Evolutionary conservation across 2,329 filamentous ascomycete species (phyloP).

Genomic region (Ophioceras dolichostomum): DNA sequence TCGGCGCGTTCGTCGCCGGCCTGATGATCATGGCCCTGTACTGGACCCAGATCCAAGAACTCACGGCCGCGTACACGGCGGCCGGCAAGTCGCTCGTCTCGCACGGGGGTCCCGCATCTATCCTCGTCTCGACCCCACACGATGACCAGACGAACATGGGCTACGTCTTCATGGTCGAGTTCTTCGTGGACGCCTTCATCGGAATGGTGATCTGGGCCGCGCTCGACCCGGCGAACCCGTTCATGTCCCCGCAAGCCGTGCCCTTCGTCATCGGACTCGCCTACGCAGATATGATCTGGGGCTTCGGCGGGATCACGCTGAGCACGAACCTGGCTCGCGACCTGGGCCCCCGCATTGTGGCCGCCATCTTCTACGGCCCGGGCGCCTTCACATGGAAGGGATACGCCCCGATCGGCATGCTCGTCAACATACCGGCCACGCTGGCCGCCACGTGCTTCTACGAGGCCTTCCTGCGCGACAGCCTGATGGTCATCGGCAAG

Average conservation of each 20-base stretch:
- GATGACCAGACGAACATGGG: slow-evolving; percentile 37
- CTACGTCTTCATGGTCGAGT: slow-evolving; percentile 45
- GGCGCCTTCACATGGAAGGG: slow-evolving; percentile 9
- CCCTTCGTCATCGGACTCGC: slow-evolving; percentile 44
- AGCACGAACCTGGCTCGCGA: slow-evolving; percentile 46
- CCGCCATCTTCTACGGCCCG: slow-evolving; percentile 35
- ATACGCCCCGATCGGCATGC: slow-evolving; percentile 32
- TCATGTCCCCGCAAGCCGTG: slow-evolving; percentile 31
- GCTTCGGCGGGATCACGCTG: slow-evolving; percentile 41
- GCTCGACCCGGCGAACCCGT: slow-evolving; percentile 46
- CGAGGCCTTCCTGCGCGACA: slow-evolving; percentile 41
- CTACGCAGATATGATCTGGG: slow-evolving; percentile 42
- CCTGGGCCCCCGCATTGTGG: slow-evolving; percentile 45
- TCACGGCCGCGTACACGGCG: slow-evolving; percentile 15
- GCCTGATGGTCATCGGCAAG: slow-evolving; percentile 33
- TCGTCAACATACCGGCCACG: slow-evolving; percentile 45
- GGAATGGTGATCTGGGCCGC: slow-evolving; percentile 44
- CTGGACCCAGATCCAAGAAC: slow-evolving; percentile 28
- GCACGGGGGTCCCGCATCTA: slow-evolving; percentile 35
- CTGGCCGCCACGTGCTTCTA: slow-evolving; percentile 41
- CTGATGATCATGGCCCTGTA: slow-evolving; percentile 44
- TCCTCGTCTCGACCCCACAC: slow-evolving; percentile 41
- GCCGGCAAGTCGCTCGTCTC: slow-evolving; percentile 19
- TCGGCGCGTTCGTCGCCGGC: slow-evolving; percentile 42
- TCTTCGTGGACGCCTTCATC: slow-evolving; percentile 45